phyloP scores from a whole-genome alignment of 169 alveolate genomes.

The Cytauxzoon felis region DNA sequence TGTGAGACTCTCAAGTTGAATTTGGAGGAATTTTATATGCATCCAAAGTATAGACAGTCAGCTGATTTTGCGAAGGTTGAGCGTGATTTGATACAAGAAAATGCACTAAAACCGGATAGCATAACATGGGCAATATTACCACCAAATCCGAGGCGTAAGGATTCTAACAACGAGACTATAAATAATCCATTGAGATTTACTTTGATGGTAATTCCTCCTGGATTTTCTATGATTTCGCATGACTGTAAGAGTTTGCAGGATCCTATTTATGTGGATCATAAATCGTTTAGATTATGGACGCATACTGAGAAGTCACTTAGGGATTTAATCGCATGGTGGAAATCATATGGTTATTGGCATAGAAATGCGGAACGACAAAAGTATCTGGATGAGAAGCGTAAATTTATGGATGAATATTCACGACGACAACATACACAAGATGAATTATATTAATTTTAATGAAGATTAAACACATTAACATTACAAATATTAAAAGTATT shows the following conservation, averaged over 20 bases:
- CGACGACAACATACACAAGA: not conserved
- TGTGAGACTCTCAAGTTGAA: constrained; percentile 75
- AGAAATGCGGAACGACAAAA: constrained; percentile 66
- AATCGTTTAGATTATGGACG: constrained; percentile 72
- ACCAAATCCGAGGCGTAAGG: constrained; percentile 49
- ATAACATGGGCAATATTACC: constrained; percentile 77
- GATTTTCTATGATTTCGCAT: constrained; percentile 33
- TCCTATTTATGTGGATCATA: constrained; percentile 75
- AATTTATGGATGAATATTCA: constrained; percentile 32
- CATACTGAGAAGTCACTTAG: constrained; percentile 62
- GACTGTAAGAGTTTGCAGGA: constrained; percentile 67
- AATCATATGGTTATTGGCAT: constrained; percentile 80
- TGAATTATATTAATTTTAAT: no score
- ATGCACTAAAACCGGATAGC: constrained; percentile 70
- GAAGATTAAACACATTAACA: no score
- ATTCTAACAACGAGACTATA: constrained; percentile 21
- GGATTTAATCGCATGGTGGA: constrained; percentile 75
- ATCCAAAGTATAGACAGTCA: constrained; percentile 69
- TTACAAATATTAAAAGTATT: no score
- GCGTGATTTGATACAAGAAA: constrained; percentile 71
- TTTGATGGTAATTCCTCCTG: constrained; percentile 75
- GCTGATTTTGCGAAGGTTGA: constrained; percentile 62
- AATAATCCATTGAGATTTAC: constrained; percentile 71
- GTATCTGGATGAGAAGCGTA: constrained; percentile 62
- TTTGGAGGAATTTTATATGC: constrained; percentile 72